Evolutionary conservation across 78 protist genomes (phyloP).

Genomic region (Dictyostelium brefeldianum): DNA sequence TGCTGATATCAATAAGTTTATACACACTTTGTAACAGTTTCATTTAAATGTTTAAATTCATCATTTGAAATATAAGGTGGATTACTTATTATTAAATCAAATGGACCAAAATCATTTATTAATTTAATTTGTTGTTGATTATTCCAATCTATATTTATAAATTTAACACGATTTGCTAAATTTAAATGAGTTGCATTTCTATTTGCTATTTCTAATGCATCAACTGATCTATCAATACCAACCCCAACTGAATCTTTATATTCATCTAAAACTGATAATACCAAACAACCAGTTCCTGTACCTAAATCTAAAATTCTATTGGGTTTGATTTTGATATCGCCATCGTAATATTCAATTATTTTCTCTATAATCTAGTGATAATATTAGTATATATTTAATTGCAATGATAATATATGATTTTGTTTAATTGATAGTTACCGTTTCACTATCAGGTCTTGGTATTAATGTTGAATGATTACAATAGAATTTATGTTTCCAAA

Average conservation of each 20-base stretch:
- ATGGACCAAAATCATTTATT: background rate
- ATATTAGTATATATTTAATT: background rate
- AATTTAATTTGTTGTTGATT: background rate
- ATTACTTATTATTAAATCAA: conserved; percentile 52
- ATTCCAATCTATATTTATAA: conserved; percentile 45
- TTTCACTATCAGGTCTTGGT: conserved; percentile 74
- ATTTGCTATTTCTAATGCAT: conserved; percentile 49
- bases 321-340: background rate
- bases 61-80: conserved; percentile 63
- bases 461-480: conserved; percentile 54
- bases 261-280: conserved; percentile 37
- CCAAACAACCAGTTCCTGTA: conserved; percentile 72
- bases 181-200: conserved; percentile 10
- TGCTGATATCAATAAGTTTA: background rate
- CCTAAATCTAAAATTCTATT: conserved; percentile 49
- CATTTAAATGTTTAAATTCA: conserved; percentile 31
- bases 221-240: conserved; percentile 54
- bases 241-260: conserved; percentile 18
- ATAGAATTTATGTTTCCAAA: conserved; percentile 61
- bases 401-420: background rate
- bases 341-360: conserved; percentile 8
- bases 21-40: conserved; percentile 5
- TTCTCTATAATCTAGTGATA: conserved; percentile 28
- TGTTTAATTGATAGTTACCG: background rate
- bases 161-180: background rate